Conservation (phyloP, 1,139 yeast species). For the Sugiyamaella xylanicola region DNA sequence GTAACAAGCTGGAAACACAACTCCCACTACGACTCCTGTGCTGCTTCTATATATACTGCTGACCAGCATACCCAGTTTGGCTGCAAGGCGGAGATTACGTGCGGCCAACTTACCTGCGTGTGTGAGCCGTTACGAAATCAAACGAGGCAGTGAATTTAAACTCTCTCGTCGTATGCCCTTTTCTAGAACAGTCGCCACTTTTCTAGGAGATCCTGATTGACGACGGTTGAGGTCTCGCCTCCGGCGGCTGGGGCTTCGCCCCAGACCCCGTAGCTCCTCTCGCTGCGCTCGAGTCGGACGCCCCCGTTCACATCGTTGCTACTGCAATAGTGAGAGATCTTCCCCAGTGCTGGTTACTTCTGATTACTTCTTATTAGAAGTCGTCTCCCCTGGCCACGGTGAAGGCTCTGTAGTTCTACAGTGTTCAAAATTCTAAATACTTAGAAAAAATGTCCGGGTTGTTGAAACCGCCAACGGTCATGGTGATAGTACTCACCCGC, state of each 20-base stretch:
- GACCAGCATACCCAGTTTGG: background rate
- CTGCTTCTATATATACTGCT: background rate
- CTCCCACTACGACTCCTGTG: background rate
- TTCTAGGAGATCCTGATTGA: background rate
- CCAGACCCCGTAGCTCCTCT: background rate
- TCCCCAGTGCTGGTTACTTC: too few relatives aligned
- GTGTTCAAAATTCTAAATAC: too few relatives aligned
- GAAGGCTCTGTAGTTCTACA: too few relatives aligned
- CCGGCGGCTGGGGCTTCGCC: background rate
- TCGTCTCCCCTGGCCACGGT: too few relatives aligned
- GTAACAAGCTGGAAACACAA: background rate
- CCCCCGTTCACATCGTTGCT: background rate
- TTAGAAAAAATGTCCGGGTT: too few relatives aligned
- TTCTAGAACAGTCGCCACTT: too few relatives aligned
- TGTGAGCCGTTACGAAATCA: background rate
- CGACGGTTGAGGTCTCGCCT: background rate
- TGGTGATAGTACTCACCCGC: too few relatives aligned
- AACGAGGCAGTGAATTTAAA: constrained; percentile 1
- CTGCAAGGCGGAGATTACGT: background rate
- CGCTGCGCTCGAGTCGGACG: background rate
- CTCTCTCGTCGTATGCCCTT: background rate
- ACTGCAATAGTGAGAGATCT: too few relatives aligned
- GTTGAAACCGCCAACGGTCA: too few relatives aligned
- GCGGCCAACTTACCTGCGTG: background rate
- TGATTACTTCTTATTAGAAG: too few relatives aligned